Conservation (phyloP, 495 filamentous ascomycete genomes). For the Xylaria acuta region DNA sequence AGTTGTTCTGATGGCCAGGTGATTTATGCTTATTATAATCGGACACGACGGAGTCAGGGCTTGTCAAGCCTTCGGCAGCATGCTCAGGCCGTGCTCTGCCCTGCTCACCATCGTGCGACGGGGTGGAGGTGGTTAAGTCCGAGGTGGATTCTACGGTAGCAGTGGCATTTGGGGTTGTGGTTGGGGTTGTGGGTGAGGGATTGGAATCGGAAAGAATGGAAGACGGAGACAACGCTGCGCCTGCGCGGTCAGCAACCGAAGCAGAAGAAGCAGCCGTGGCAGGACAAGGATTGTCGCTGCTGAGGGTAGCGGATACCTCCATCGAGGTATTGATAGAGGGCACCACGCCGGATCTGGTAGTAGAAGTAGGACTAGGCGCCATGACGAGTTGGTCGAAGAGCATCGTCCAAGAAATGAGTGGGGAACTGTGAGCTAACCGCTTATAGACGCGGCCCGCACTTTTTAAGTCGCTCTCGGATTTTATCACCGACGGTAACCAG, state of each 20-base stretch:
- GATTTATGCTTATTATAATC: conserved; percentile 47
- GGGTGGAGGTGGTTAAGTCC: conserved; percentile 36
- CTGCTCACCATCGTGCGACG: conserved; percentile 45
- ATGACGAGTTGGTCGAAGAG: neutral
- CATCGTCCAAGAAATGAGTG: conserved; percentile 10
- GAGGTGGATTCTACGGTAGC: conserved; percentile 16
- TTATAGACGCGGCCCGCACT: neutral
- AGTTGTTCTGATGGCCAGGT: conserved; percentile 63
- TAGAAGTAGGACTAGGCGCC: conserved; percentile 18
- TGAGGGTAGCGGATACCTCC: conserved; percentile 35
- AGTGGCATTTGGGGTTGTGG: conserved; percentile 38
- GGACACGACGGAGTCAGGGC: conserved; percentile 36
- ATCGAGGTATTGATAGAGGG: conserved; percentile 19
- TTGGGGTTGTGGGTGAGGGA: conserved; percentile 14
- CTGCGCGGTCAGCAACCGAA: conserved; percentile 28
- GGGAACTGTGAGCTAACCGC: conserved; percentile 1
- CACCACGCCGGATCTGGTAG: conserved; percentile 6
- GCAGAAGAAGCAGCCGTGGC: conserved; percentile 23
- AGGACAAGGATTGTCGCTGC: conserved; percentile 23
- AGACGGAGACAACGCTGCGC: conserved; percentile 33
- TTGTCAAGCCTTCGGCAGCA: conserved; percentile 31
- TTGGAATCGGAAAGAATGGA: conserved; percentile 14
- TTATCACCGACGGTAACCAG: conserved; percentile 12
- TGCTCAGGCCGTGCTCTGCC: conserved; percentile 30
- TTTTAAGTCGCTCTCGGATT: neutral